Percentiles rank a stretch among this genome's conserved stretches.
Evolutionary conservation across 306 rosid species (phyloP).

Genomic region (Prinsepia uniflora): DNA sequence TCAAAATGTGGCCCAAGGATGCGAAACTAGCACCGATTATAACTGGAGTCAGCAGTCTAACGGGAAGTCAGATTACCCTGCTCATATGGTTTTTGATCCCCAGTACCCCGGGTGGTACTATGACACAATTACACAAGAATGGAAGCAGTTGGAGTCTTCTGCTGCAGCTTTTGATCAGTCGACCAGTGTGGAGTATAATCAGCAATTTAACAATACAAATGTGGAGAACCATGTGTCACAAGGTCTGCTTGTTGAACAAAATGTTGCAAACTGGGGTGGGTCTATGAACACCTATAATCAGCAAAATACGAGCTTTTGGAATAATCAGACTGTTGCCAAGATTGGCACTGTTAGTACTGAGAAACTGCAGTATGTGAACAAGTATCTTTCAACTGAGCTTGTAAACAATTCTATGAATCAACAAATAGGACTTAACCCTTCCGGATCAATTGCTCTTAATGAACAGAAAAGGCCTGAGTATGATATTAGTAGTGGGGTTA

Average conservation of each 20-base stretch:
- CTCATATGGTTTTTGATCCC: constrained; percentile 66
- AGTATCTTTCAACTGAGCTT: constrained; percentile 7
- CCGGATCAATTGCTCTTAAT: constrained; percentile 34
- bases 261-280: constrained; percentile 43
- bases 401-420: constrained; percentile 34
- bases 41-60: constrained; percentile 45
- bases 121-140: constrained; percentile 55
- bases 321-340: constrained; percentile 22
- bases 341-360: constrained; percentile 36
- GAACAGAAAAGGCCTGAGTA: constrained; percentile 35
- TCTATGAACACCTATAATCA: constrained; percentile 33
- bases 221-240: constrained; percentile 35
- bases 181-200: constrained; percentile 33
- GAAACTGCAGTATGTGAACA: constrained; percentile 35
- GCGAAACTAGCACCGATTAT: constrained; percentile 30
- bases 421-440: constrained; percentile 35
- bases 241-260: constrained; percentile 30
- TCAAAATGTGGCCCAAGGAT: constrained; percentile 36
- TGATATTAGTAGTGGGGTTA: constrained; percentile 33
- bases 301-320: constrained; percentile 37
- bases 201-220: constrained; percentile 9
- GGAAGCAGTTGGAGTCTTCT: constrained; percentile 57
- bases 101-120: constrained; percentile 72
- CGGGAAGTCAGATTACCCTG: constrained; percentile 53
- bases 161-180: constrained; percentile 32